Conservation (phyloP, 495 filamentous ascomycete genomes). For the Podospora pseudoanserina region DNA sequence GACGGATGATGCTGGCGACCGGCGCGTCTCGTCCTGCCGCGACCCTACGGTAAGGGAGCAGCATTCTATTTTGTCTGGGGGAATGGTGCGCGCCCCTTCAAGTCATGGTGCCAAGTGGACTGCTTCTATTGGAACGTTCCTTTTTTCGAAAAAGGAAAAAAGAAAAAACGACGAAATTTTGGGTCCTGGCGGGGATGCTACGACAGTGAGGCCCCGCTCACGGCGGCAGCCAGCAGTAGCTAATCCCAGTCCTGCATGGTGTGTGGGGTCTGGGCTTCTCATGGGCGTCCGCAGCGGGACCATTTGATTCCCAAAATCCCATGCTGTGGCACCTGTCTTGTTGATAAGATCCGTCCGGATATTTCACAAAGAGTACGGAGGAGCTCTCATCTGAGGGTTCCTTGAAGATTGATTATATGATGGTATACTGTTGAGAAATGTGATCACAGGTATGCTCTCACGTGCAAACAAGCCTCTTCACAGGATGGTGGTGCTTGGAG, state of each 20-base stretch:
- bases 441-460: background rate
- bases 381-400: background rate
- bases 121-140: background rate
- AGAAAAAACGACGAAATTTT: background rate
- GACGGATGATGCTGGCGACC: conserved; percentile 37
- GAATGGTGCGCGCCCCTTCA: conserved; percentile 13
- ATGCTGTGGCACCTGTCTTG: background rate
- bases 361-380: background rate
- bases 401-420: background rate
- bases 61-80: conserved; percentile 32
- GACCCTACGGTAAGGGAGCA: conserved; percentile 34
- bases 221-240: background rate
- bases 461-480: background rate
- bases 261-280: background rate
- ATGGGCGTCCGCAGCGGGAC: background rate
- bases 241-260: conserved; percentile 1
- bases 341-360: background rate
- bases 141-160: background rate
- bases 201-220: background rate
- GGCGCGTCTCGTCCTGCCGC: conserved; percentile 36
- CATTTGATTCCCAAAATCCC: background rate
- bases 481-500: background rate
- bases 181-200: conserved; percentile 3
- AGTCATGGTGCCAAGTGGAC: conserved; percentile 22
- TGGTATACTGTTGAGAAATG: background rate